Evolutionary conservation across 2,329 filamentous ascomycete genomes (phyloP), one percentile per base, ranked within the genome.

Genomic region (Aureobasidium vineae): DNA sequence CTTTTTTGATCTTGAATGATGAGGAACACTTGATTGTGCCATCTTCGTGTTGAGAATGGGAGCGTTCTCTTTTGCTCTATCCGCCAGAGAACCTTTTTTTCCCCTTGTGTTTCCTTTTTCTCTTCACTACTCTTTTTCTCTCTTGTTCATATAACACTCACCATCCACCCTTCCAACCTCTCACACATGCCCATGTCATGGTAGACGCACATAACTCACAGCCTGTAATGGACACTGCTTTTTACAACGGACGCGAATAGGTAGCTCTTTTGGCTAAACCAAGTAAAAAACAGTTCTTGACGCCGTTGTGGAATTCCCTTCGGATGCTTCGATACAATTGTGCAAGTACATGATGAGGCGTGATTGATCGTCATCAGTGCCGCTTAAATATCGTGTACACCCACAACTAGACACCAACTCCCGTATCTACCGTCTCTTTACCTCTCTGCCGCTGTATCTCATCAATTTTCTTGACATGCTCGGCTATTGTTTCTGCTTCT

Each of bases 21-120:
- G 45, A 40, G 33, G 45, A 63, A 50, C 43, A 63, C 59, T 63
- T 63, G 50, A 63, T 16, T 45, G 59, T 63, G 31, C 59, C 43
- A 52, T 63, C 59, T 52, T 63, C 45, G 45, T 45, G 36, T 38
- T 40, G 45, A 26, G 5, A 82, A 82, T 69, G 75, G 79, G 6
- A 77, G 77, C 0, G 79, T 79, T 71, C 70, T 79, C 60, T 69
- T 75, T 8, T 70, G 54, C 73, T 13, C 71, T 79, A 43, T 74
- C 76, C 36, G 68, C 73, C 19, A 70, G 70, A 3, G 72, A 78
- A 26, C 72, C 75, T 10, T 69, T 75, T 75, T 64, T 75, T 75
- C 63, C 79, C 78, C 71, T 72, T 74, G n/a, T 65, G 71, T 50
- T 31, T 79, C 74, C 64, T 63, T 71, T 33, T 63, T 67, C 8